Evolutionary conservation across 148 eudicot species (phyloP).

Genomic region (Dianthus caryophyllus): DNA sequence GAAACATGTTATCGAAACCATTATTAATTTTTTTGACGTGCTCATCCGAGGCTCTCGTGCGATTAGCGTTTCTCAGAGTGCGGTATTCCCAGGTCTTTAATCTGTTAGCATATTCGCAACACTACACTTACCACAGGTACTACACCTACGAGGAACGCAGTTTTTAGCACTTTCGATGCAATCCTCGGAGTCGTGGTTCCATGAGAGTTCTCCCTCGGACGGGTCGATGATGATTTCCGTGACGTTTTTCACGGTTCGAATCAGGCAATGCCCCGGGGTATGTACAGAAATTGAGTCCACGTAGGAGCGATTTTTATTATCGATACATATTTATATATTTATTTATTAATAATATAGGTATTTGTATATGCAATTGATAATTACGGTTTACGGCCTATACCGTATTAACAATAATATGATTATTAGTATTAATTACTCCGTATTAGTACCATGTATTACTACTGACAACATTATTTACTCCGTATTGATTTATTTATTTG

Average conservation of each 20-base stretch:
- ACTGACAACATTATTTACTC: too few species aligned
- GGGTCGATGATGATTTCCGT: not conserved
- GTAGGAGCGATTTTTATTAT: not conserved
- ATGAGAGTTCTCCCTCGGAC: not conserved
- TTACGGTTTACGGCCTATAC: too few species aligned
- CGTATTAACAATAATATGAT: not conserved
- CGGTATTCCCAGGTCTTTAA: not conserved
- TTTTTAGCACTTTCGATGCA: slow-evolving; percentile 13
- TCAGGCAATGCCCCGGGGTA: slow-evolving; percentile 10
- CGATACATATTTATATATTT: not conserved
- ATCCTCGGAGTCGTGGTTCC: not conserved
- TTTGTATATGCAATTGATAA: not conserved
- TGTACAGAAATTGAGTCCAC: slow-evolving; percentile 16
- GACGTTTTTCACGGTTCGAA: slow-evolving; percentile 1
- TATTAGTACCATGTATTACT: not conserved
- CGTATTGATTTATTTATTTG: too few species aligned
- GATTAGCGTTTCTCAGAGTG: not conserved
- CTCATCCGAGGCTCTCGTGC: not conserved
- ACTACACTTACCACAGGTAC: not conserved
- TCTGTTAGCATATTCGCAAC: slow-evolving; percentile 5
- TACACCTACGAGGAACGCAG: slow-evolving; percentile 8
- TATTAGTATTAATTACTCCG: not conserved
- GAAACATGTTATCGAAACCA: slow-evolving; percentile 1
- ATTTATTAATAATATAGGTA: too few species aligned
- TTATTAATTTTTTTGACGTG: not conserved